Evolutionary conservation across 2,329 filamentous ascomycete species (phyloP).

Genomic region (Hypoxylon sp.): DNA sequence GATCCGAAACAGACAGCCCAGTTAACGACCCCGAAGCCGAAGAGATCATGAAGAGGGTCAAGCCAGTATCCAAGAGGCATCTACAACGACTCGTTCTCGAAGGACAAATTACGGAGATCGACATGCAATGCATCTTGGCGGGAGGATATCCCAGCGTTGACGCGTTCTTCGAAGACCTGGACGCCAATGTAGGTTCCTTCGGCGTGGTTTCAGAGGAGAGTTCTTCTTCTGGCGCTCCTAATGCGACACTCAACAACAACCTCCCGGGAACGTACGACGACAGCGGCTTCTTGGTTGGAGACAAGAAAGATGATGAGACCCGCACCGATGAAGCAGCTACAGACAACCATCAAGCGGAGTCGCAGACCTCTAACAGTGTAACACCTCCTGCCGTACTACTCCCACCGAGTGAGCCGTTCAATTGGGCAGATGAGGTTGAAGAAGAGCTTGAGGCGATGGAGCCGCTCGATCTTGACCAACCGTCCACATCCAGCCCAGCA

Average conservation of each 20-base stretch:
- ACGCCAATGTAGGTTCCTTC: not conserved
- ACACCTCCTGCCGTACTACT: not conserved
- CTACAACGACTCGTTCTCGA: conserved; percentile 10
- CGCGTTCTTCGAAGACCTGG: conserved; percentile 24
- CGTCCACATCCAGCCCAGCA: not conserved
- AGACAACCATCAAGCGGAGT: no score
- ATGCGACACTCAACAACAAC: not conserved
- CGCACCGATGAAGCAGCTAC: not conserved
- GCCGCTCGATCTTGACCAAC: no score
- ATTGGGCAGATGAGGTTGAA: conserved; percentile 35
- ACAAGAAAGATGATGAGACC: not conserved
- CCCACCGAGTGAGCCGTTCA: conserved; percentile 3
- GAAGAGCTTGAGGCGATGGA: not conserved
- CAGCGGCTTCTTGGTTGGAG: conserved; percentile 15
- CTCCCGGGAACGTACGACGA: conserved; percentile 23
- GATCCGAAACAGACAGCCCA: not conserved
- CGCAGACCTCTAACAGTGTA: not conserved
- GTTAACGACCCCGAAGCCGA: conserved; percentile 11
- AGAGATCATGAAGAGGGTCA: conserved; percentile 25
- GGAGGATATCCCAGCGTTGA: conserved; percentile 27
- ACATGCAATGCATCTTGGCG: conserved; percentile 25
- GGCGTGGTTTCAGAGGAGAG: not conserved
- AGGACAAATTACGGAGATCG: not conserved
- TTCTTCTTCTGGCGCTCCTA: not conserved
- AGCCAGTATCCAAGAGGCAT: conserved; percentile 2